Conservation (phyloP, 1,284 basidiomycete genomes). For the Anthracocystis panici-leucophaei region DNA sequence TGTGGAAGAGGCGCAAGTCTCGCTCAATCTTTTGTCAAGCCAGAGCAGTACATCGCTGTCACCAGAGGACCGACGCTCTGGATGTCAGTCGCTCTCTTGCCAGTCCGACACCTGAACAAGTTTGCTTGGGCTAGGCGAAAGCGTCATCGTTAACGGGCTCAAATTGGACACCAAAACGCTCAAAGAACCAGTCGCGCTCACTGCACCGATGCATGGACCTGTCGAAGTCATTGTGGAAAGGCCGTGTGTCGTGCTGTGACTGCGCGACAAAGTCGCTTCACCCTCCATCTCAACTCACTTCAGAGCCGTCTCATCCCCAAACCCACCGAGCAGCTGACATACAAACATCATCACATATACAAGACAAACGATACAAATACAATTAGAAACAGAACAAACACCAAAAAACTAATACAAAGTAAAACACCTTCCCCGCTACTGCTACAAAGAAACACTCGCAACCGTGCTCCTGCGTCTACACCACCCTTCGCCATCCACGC, state of each 20-base stretch:
- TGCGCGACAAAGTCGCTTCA: too few species aligned
- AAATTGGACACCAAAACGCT: slow-evolving; percentile 62
- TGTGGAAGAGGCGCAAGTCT: too few species aligned
- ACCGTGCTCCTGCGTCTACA: slow-evolving; percentile 34
- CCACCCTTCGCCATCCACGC: slow-evolving; percentile 14
- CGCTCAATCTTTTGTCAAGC: slow-evolving; percentile 23
- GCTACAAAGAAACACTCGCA: neutral
- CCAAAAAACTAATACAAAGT: too few species aligned
- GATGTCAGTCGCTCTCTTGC: slow-evolving; percentile 50
- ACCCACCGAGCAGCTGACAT: too few species aligned
- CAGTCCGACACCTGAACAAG: slow-evolving; percentile 48
- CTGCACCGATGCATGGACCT: slow-evolving; percentile 41
- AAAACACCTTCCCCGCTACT: neutral
- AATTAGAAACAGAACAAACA: too few species aligned
- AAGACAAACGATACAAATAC: too few species aligned
- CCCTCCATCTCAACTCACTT: too few species aligned
- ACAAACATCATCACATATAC: too few species aligned
- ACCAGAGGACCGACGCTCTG: slow-evolving; percentile 48
- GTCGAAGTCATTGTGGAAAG: too few species aligned
- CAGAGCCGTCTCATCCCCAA: too few species aligned
- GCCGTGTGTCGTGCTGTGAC: too few species aligned
- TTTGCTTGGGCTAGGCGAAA: slow-evolving; percentile 56
- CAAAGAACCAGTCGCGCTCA: slow-evolving; percentile 55
- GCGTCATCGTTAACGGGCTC: slow-evolving; percentile 57
- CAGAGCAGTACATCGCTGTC: slow-evolving; percentile 33